A percentile compares a stretch with the other conserved stretches of the same genome.
phyloP scores from a whole-genome alignment of 2,329 filamentous ascomycete species.

The Talaromyces sp. region DNA sequence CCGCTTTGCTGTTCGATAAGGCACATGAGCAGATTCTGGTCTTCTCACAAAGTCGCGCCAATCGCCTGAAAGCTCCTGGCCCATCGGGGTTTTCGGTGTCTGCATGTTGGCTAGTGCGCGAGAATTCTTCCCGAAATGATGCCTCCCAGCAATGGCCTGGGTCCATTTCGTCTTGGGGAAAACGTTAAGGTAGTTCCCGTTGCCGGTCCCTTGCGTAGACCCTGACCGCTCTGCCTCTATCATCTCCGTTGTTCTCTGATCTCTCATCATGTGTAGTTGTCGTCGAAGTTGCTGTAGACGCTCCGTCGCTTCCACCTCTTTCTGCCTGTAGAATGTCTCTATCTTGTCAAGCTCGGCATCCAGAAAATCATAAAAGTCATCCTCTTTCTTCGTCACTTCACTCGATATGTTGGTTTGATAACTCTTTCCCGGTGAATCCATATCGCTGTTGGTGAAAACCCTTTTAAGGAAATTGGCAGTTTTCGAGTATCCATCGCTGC shows the following conservation, averaged over 20 bases:
- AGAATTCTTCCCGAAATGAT: conserved; percentile 55
- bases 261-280: conserved; percentile 90
- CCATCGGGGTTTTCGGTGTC: conserved; percentile 38
- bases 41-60: conserved; percentile 52
- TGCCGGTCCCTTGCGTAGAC: conserved; percentile 24
- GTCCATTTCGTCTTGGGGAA: conserved; percentile 32
- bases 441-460: conserved; percentile 39
- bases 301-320: conserved; percentile 78
- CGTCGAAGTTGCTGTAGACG: conserved; percentile 69
- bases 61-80: conserved; percentile 28
- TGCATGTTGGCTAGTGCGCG: conserved; percentile 47
- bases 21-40: conserved; percentile 58
- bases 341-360: conserved; percentile 87
- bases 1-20: conserved; percentile 82
- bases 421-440: conserved; percentile 43
- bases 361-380: conserved; percentile 84
- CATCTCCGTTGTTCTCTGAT: conserved; percentile 71
- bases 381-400: conserved; percentile 68
- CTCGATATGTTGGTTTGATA: conserved; percentile 56
- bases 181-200: conserved; percentile 25
- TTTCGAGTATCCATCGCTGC: conserved; percentile 16
- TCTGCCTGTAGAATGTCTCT: conserved; percentile 80
- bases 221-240: conserved; percentile 45
- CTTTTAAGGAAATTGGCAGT: conserved; percentile 37
- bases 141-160: conserved; percentile 43